phyloP scores from a whole-genome alignment of 192 early-diverging fungal species.

The Coemansia sp. region DNA sequence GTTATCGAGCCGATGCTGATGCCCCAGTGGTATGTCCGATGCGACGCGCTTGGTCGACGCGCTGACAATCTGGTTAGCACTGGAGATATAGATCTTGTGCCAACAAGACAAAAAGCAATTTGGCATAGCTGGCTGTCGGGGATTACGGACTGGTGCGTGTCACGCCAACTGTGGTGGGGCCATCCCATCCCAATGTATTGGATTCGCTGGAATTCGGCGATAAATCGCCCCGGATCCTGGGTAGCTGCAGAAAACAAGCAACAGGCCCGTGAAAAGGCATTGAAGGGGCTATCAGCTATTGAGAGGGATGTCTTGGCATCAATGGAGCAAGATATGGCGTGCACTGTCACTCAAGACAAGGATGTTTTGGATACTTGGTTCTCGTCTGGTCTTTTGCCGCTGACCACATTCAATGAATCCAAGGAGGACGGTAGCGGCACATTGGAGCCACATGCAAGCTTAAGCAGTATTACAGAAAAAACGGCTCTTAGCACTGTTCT shows the following conservation, averaged over 20 bases:
- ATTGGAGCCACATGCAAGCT: conserved; percentile 25
- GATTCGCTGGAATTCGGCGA: conserved; percentile 57
- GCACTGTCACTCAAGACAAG: conserved; percentile 56
- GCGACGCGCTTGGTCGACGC: conserved; percentile 68
- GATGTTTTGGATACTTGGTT: conserved; percentile 99
- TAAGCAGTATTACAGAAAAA: background rate
- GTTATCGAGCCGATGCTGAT: conserved; percentile 93
- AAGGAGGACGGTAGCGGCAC: conserved; percentile 28
- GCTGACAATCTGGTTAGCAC: conserved; percentile 66
- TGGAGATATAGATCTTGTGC: conserved; percentile 68
- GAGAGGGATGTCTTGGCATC: background rate
- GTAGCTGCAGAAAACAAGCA: conserved; percentile 38
- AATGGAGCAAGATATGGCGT: background rate
- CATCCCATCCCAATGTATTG: conserved; percentile 91
- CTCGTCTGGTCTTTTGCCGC: conserved; percentile 88
- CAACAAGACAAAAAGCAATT: conserved; percentile 72
- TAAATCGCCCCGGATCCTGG: conserved; percentile 8
- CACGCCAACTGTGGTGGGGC: conserved; percentile 98
- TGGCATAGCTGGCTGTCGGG: conserved; percentile 87
- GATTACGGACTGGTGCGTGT: conserved; percentile 97
- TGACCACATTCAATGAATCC: conserved; percentile 62
- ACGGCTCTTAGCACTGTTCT: conserved; percentile 69
- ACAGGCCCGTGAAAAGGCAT: conserved; percentile 39
- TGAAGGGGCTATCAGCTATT: background rate
- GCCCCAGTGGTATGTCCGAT: conserved; percentile 97